phyloP scores from a whole-genome alignment of 768 basidiomycete species.

The Amanita pallidorosea region DNA sequence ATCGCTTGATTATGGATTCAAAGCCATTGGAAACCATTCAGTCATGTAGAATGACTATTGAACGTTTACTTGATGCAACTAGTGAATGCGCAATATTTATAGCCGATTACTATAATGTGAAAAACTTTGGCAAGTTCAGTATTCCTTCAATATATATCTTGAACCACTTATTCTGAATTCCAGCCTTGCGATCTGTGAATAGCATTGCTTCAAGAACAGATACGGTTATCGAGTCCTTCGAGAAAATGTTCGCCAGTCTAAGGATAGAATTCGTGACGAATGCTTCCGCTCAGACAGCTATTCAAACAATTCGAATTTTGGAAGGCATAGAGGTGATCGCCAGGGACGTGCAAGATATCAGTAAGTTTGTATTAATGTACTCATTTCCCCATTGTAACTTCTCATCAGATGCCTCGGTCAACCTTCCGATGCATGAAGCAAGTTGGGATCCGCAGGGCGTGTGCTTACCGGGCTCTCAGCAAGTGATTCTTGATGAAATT shows the following conservation, averaged over 20 bases:
- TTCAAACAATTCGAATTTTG: slow-evolving; percentile 2
- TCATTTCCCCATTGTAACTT: neutral
- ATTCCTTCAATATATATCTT: neutral
- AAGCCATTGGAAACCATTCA: slow-evolving; percentile 2
- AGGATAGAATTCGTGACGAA: slow-evolving; percentile 5
- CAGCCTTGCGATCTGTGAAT: neutral
- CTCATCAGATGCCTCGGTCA: neutral
- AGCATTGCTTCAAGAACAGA: neutral
- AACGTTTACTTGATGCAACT: slow-evolving; percentile 2
- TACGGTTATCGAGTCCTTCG: neutral
- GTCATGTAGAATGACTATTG: slow-evolving; percentile 3
- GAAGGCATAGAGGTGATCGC: slow-evolving; percentile 2
- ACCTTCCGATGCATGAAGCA: slow-evolving; percentile 5
- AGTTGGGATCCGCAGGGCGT: slow-evolving; percentile 6
- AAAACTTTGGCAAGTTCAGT: neutral
- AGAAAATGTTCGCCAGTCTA: neutral
- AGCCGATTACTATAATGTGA: neutral
- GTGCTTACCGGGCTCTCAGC: slow-evolving; percentile 7
- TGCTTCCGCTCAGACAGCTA: neutral
- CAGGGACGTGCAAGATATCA: neutral
- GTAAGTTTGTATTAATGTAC: neutral
- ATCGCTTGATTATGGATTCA: slow-evolving; percentile 2
- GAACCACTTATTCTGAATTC: neutral
- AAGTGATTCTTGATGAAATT: slow-evolving; percentile 10
- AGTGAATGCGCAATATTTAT: slow-evolving; percentile 6